phyloP scores from a whole-genome alignment of 2,329 filamentous ascomycete species.

The Colletotrichum melonis region DNA sequence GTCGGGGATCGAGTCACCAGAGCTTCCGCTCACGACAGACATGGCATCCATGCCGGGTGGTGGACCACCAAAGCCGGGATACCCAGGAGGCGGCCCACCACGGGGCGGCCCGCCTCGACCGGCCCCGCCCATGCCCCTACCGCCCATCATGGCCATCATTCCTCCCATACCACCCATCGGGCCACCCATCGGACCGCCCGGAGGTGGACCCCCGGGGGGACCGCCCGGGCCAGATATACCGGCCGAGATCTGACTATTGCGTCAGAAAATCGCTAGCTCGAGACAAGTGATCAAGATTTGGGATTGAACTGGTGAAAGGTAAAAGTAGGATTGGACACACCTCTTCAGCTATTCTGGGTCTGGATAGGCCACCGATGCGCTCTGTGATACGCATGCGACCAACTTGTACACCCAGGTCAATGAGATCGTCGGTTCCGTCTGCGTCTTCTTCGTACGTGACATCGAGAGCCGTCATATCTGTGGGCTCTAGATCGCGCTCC shows the following conservation, averaged over 20 bases:
- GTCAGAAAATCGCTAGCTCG: neutral
- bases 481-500: conserved; percentile 69
- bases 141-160: conserved; percentile 30
- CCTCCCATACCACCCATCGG: conserved; percentile 21
- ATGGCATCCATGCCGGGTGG: conserved; percentile 37
- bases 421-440: conserved; percentile 69
- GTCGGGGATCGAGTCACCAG: conserved; percentile 51
- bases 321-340: conserved; percentile 50
- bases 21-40: conserved; percentile 40
- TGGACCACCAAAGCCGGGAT: conserved; percentile 30
- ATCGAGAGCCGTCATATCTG: conserved; percentile 72
- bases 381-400: conserved; percentile 81
- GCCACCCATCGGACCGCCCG: conserved; percentile 30
- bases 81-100: conserved; percentile 36
- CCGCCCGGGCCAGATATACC: conserved; percentile 43
- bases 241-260: conserved; percentile 46
- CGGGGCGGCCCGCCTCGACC: conserved; percentile 35
- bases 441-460: conserved; percentile 74
- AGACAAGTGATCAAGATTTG: neutral
- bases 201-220: conserved; percentile 11
- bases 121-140: conserved; percentile 29
- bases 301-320: neutral
- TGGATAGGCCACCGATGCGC: conserved; percentile 77
- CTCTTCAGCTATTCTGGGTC: conserved; percentile 78
- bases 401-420: conserved; percentile 78